Evolutionary conservation across 2,329 filamentous ascomycete species (phyloP).

Genomic region (Cladobotryum mycophilum): DNA sequence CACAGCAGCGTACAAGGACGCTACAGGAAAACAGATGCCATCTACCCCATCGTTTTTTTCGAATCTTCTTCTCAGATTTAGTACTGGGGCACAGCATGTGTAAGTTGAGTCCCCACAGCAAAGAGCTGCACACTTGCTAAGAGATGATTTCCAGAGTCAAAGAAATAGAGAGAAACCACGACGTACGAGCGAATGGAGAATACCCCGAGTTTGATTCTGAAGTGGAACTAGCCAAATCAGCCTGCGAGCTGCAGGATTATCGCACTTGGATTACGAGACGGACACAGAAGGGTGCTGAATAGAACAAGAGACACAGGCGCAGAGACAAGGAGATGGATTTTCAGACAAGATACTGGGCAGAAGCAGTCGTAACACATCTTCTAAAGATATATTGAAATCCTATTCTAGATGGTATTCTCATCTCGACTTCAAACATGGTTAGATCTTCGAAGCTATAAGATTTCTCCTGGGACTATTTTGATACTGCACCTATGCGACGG

Average conservation of each 20-base stretch:
- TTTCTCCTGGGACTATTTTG: too few species aligned
- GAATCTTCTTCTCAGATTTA: conserved; percentile 3
- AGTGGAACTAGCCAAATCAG: neutral
- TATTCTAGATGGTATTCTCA: too few species aligned
- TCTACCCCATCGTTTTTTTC: conserved; percentile 1
- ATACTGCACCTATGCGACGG: too few species aligned
- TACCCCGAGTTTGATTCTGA: conserved; percentile 5
- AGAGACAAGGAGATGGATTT: too few species aligned
- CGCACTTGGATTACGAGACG: conserved; percentile 2
- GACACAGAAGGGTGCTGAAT: neutral
- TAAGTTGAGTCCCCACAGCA: neutral
- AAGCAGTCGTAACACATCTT: too few species aligned
- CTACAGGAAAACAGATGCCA: conserved; percentile 3
- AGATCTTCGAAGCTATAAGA: too few species aligned
- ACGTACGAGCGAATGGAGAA: neutral
- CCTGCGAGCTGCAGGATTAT: conserved; percentile 1
- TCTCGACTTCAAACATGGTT: too few species aligned
- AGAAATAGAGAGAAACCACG: conserved; percentile 2
- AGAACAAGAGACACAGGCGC: too few species aligned
- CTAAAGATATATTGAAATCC: too few species aligned
- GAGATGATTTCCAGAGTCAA: neutral
- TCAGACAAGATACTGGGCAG: too few species aligned
- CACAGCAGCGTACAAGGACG: neutral
- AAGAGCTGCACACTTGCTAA: too few species aligned
- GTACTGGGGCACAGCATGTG: conserved; percentile 7